A percentile compares a stretch with the other conserved stretches of the same genome.
Evolutionary conservation across 495 filamentous ascomycete genomes (phyloP).

Genomic region (Podospora pseudopauciseta): DNA sequence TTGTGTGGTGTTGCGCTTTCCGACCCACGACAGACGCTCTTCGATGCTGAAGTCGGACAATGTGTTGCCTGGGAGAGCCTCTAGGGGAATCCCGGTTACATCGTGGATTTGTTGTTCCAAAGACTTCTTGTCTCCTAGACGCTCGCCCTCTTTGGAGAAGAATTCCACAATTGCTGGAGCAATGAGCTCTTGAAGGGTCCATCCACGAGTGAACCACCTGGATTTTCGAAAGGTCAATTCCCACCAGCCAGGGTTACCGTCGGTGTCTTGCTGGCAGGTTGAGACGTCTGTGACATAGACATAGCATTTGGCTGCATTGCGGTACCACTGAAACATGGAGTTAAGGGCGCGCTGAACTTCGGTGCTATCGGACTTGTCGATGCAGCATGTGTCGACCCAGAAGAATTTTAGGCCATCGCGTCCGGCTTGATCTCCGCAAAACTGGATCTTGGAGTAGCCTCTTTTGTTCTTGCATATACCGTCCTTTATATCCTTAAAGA

Average conservation of each 20-base stretch:
- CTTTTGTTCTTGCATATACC: slow-evolving; percentile 1
- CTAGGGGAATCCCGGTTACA: slow-evolving; percentile 18
- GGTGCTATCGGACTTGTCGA: no score
- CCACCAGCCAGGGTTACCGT: no score
- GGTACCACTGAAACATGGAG: slow-evolving; percentile 44
- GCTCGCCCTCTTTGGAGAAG: slow-evolving; percentile 18
- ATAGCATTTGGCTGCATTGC: slow-evolving; percentile 29
- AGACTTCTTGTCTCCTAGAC: slow-evolving; percentile 26
- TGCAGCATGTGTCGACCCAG: no score
- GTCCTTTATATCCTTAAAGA: slow-evolving; percentile 19
- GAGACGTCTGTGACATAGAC: no score
- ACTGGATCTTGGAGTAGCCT: slow-evolving; percentile 24
- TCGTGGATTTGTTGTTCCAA: slow-evolving; percentile 11
- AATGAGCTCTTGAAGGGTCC: neutral
- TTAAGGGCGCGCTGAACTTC: slow-evolving; percentile 9
- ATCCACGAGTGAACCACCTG: no score
- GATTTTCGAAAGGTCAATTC: no score
- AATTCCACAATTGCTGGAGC: slow-evolving; percentile 26
- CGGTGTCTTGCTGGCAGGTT: no score
- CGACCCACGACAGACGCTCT: slow-evolving; percentile 20
- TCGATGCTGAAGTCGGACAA: slow-evolving; percentile 17
- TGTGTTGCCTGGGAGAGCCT: slow-evolving; percentile 1
- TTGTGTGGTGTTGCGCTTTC: no score
- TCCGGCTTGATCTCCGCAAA: neutral
- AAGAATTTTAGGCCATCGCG: no score